phyloP scores from a whole-genome alignment of 2,329 filamentous ascomycete species.

The Colletotrichum plurivorum region DNA sequence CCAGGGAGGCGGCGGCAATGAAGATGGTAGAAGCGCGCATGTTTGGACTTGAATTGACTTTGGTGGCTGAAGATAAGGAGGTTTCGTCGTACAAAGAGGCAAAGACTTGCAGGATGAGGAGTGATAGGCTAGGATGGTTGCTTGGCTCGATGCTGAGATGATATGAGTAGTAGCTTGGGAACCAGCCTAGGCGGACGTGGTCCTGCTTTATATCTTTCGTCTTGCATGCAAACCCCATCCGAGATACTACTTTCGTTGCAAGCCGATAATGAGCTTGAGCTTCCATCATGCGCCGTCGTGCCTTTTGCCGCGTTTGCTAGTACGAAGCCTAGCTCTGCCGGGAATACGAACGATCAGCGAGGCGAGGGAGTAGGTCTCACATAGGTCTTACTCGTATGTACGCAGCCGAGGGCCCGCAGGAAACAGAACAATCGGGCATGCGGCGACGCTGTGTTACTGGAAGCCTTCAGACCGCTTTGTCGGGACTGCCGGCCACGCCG shows the following conservation, averaged over 20 bases:
- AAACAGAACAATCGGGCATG: slow-evolving; percentile 20
- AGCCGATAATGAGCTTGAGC: not conserved
- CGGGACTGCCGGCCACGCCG: not conserved
- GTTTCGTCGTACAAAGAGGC: not conserved
- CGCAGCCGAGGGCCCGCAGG: slow-evolving; percentile 9
- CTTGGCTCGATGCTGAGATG: too few species aligned
- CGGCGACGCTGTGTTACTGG: slow-evolving; percentile 13
- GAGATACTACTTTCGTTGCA: not conserved
- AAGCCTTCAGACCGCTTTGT: slow-evolving; percentile 16
- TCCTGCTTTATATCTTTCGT: not conserved
- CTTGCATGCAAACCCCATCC: not conserved
- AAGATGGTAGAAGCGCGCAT: slow-evolving; percentile 8
- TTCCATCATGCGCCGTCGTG: not conserved
- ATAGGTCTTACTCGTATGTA: slow-evolving; percentile 28
- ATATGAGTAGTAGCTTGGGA: too few species aligned
- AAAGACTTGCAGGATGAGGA: not conserved
- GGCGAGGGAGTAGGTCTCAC: slow-evolving; percentile 13
- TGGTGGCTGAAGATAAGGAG: too few species aligned
- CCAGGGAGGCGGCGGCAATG: not conserved
- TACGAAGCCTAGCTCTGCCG: not conserved
- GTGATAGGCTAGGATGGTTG: too few species aligned
- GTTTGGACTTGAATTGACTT: not conserved
- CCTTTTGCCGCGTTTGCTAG: slow-evolving; percentile 1
- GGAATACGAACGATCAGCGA: slow-evolving; percentile 28
- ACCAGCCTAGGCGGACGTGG: too few species aligned